Evolutionary conservation across 2,329 filamentous ascomycete species (phyloP).

Genomic region (Ilyonectria mors-panacis): DNA sequence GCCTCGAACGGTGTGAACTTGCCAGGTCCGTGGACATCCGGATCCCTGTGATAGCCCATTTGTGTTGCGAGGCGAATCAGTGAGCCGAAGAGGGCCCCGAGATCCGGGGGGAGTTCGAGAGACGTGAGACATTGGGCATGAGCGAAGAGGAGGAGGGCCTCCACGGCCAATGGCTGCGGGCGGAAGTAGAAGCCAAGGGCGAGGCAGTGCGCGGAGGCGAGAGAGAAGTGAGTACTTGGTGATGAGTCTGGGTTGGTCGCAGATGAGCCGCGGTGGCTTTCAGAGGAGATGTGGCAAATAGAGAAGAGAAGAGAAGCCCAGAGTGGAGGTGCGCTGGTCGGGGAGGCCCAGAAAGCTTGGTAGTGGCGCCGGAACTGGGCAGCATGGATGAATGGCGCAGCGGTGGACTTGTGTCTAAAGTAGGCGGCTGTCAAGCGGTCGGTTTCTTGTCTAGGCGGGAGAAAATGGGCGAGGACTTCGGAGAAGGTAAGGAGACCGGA

Average conservation of each 20-base stretch:
- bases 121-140: conserved; percentile 5
- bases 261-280: neutral
- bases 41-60: conserved; percentile 18
- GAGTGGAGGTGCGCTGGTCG: conserved; percentile 1
- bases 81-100: neutral
- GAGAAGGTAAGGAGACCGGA: neutral
- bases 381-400: conserved; percentile 4
- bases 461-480: conserved; percentile 5
- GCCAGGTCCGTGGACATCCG: neutral
- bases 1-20: conserved; percentile 5
- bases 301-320: conserved; percentile 9
- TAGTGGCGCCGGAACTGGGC: conserved; percentile 13
- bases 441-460: conserved; percentile 8
- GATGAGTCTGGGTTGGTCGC: neutral
- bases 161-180: conserved; percentile 7
- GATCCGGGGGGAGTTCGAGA: neutral
- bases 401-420: conserved; percentile 13
- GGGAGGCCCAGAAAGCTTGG: conserved; percentile 9
- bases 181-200: conserved; percentile 8
- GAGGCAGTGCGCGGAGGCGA: conserved; percentile 12
- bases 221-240: conserved; percentile 7
- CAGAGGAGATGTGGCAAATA: conserved; percentile 4
- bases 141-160: conserved; percentile 9
- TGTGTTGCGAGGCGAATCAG: conserved; percentile 11
- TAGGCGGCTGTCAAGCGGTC: conserved; percentile 11